Evolutionary conservation across 495 filamentous ascomycete species (phyloP).

Genomic region (Penicillium steckii): DNA sequence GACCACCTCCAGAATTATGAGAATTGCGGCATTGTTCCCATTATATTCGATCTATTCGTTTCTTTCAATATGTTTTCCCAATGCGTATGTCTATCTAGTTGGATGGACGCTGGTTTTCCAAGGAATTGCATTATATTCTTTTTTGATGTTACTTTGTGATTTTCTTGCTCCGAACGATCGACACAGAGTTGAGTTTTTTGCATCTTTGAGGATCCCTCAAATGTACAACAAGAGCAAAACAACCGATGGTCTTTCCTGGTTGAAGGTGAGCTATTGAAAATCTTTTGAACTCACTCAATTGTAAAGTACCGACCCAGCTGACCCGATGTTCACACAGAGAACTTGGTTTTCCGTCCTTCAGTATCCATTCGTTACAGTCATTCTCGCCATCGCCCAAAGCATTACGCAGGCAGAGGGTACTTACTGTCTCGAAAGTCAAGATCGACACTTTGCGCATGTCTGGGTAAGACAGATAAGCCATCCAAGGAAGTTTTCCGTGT

Average conservation of each 20-base stretch:
- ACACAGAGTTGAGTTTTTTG: constrained; percentile 22
- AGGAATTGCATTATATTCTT: constrained; percentile 26
- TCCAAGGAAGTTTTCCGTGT: not conserved
- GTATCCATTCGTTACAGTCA: constrained; percentile 27
- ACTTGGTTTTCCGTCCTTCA: constrained; percentile 29
- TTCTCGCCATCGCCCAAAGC: constrained; percentile 25
- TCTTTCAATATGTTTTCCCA: constrained; percentile 24
- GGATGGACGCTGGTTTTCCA: constrained; percentile 31
- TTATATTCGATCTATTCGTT: constrained; percentile 28
- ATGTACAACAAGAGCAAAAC: constrained; percentile 9
- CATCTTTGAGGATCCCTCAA: constrained; percentile 14
- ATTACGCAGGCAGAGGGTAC: constrained; percentile 28
- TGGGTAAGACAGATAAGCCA: constrained; percentile 22
- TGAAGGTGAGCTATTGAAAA: constrained; percentile 11
- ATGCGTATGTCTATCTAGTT: constrained; percentile 26
- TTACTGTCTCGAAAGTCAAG: constrained; percentile 29
- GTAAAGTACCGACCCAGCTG: not conserved
- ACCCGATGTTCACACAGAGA: constrained; percentile 7
- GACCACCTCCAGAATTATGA: constrained; percentile 21
- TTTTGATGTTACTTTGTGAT: constrained; percentile 33
- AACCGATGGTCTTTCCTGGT: constrained; percentile 17
- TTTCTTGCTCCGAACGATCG: constrained; percentile 23
- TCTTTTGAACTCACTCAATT: too few species aligned
- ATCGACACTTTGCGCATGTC: constrained; percentile 32
- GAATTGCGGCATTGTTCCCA: constrained; percentile 23